These are phyloP conservation scores for Diaporthe aspalathi DNA, from an alignment of 2,329 filamentous ascomycete species.

Conservation along the genomic window DNA sequence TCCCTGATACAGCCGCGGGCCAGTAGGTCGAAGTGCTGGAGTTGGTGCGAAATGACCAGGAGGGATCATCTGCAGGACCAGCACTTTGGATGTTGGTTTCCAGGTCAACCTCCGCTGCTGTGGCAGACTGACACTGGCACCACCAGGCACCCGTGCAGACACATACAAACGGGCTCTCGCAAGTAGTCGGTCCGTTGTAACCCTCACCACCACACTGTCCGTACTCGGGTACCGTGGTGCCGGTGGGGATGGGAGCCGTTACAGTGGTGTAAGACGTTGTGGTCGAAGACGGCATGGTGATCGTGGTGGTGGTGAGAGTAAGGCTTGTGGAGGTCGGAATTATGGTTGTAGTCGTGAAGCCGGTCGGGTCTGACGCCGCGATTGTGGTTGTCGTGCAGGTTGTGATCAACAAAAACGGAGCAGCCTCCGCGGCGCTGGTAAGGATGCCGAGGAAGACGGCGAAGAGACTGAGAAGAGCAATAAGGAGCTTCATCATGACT, in stretches of 20 bases:
- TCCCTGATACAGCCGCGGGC: background rate
- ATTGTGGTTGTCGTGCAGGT: slow-evolving; percentile 7
- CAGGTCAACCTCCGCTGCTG: background rate
- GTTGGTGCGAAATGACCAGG: background rate
- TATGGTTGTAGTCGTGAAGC: background rate
- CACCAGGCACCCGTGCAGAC: slow-evolving; percentile 46
- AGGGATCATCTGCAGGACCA: background rate
- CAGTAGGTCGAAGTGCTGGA: background rate
- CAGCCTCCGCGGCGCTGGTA: background rate
- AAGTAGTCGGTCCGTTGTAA: slow-evolving; percentile 49
- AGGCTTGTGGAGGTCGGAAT: background rate
- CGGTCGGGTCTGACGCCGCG: background rate
- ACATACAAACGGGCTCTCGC: slow-evolving; percentile 48
- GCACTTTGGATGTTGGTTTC: background rate
- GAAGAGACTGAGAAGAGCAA: background rate
- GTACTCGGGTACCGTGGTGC: slow-evolving; percentile 48
- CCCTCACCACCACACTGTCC: slow-evolving; percentile 51
- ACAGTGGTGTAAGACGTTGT: slow-evolving; percentile 6
- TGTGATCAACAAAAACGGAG: background rate
- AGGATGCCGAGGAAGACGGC: background rate
- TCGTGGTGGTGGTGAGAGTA: slow-evolving; percentile 6
- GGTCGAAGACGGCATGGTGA: background rate
- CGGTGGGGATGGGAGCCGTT: slow-evolving; percentile 10
- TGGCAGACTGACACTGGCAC: slow-evolving; percentile 46
- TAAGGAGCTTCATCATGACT: background rate